phyloP scores from a whole-genome alignment of 2,329 filamentous ascomycete genomes.

The Dactylellina sp. region DNA sequence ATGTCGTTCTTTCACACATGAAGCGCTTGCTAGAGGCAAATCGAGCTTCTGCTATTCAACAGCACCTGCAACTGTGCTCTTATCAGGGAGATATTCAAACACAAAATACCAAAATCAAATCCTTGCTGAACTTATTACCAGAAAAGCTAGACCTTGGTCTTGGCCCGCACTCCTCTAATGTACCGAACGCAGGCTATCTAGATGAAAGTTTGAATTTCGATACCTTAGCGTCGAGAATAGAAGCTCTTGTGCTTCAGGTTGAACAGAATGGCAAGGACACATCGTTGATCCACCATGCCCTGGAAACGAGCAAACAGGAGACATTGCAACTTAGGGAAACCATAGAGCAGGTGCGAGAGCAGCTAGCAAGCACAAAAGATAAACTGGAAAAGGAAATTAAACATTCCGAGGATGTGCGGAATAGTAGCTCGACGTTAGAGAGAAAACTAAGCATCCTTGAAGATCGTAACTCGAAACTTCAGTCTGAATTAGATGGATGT shows the following conservation, averaged over 20 bases:
- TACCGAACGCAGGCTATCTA: neutral
- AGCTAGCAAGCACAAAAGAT: neutral
- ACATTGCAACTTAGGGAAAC: conserved; percentile 1
- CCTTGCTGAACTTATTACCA: conserved; percentile 23
- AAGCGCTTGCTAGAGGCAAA: conserved; percentile 17
- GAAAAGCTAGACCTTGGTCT: neutral
- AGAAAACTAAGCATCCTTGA: conserved; percentile 67
- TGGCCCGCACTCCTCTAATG: neutral
- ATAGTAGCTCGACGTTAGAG: neutral
- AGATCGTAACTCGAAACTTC: conserved; percentile 69
- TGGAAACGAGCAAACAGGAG: conserved; percentile 22
- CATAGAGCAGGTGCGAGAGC: conserved; percentile 12
- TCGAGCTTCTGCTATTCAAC: conserved; percentile 14
- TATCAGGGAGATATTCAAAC: conserved; percentile 3
- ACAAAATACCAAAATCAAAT: conserved; percentile 19
- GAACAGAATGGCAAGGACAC: conserved; percentile 11
- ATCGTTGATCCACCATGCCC: conserved; percentile 10
- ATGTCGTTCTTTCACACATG: conserved; percentile 23
- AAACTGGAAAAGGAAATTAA: conserved; percentile 21
- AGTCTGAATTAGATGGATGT: conserved; percentile 57
- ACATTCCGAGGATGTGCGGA: conserved; percentile 4
- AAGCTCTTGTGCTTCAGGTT: conserved; percentile 5
- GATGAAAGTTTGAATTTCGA: neutral
- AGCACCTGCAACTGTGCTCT: conserved; percentile 15
- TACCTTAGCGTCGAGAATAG: neutral